Conservation (phyloP, 1,284 basidiomycete species). For the Naganishia sp. region DNA sequence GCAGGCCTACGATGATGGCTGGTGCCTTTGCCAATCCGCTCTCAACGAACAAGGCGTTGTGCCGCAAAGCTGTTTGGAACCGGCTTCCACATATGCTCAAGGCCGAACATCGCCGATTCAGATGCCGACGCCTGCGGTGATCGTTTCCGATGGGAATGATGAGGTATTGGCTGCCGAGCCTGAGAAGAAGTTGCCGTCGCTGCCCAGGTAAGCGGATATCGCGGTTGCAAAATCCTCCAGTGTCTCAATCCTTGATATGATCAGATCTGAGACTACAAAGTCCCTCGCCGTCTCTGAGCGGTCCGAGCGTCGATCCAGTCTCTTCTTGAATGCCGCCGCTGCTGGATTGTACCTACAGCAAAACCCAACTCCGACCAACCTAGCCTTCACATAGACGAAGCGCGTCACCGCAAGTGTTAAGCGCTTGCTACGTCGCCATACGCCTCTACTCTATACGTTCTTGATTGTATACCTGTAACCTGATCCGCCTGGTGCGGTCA, state of each 20-base stretch:
- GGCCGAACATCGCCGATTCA: constrained; percentile 15
- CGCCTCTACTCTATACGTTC: neutral
- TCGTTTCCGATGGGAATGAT: constrained; percentile 18
- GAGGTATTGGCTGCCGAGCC: constrained; percentile 14
- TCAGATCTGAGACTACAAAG: constrained; percentile 31
- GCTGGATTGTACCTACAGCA: constrained; percentile 31
- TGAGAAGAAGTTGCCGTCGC: constrained; percentile 5
- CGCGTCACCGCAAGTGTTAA: too few relatives aligned
- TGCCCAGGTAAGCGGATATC: constrained; percentile 25
- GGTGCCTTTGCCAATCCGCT: constrained; percentile 52
- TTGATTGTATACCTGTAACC: neutral
- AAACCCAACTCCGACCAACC: constrained; percentile 1
- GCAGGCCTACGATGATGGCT: constrained; percentile 53
- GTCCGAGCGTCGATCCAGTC: constrained; percentile 32
- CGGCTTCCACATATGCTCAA: constrained; percentile 23
- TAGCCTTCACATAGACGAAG: too few relatives aligned
- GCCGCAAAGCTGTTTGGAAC: constrained; percentile 50
- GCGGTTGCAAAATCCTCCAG: neutral
- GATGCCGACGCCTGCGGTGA: constrained; percentile 18
- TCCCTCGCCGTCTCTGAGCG: constrained; percentile 31
- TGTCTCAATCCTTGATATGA: neutral
- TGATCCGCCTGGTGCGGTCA: neutral
- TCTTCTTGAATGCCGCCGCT: constrained; percentile 33
- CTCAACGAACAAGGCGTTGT: constrained; percentile 48
- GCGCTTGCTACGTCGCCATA: neutral